phyloP scores from a whole-genome alignment of 1,284 basidiomycete genomes.

The Melampsora americana region DNA sequence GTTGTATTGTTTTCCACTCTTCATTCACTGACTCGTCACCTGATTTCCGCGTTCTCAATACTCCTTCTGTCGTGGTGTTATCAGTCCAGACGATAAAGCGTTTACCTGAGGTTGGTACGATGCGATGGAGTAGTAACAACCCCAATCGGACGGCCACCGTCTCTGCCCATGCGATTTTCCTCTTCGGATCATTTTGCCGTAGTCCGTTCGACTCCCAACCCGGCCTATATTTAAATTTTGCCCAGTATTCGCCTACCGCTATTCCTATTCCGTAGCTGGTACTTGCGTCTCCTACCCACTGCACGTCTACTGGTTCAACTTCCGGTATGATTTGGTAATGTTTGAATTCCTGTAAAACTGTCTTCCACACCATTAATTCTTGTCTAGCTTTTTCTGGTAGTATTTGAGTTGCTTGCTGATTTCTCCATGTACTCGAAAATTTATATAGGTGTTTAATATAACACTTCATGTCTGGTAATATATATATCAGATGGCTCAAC shows the following conservation, averaged over 20 bases:
- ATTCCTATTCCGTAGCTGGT: background rate
- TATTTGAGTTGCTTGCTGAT: background rate
- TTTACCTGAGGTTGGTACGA: background rate
- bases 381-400: background rate
- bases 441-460: background rate
- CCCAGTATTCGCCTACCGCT: background rate
- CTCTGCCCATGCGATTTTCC: conserved; percentile 4
- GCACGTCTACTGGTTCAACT: no score
- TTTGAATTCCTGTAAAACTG: background rate
- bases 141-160: conserved; percentile 1
- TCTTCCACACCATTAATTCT: background rate
- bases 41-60: conserved; percentile 13
- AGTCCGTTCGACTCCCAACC: background rate
- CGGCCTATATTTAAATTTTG: background rate
- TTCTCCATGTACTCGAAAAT: background rate
- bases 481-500: background rate
- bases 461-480: background rate
- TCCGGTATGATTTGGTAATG: no score
- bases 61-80: conserved; percentile 14
- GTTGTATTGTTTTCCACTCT: conserved; percentile 16
- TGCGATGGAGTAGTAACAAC: background rate
- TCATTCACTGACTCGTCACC: background rate
- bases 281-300: conserved; percentile 11
- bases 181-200: background rate
- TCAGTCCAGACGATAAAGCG: background rate